Evolutionary conservation across 208 protist species (phyloP).

Genomic region (Leishmania amazonensis): DNA sequence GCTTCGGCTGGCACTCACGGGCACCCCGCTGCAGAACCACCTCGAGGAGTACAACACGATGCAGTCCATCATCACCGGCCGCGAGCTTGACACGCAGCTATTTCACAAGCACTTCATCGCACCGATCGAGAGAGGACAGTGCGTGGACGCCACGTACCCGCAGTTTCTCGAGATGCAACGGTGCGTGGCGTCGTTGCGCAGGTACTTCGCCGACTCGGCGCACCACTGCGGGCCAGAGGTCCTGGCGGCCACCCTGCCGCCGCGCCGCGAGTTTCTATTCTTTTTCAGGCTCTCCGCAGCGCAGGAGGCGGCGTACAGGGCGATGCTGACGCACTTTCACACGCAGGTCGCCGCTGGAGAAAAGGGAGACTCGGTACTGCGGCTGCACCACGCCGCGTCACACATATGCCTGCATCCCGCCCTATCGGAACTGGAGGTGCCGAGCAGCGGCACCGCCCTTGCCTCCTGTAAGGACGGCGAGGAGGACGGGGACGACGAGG

Average conservation of each 20-base stretch:
- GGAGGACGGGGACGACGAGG: conserved; percentile 15
- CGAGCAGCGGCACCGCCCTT: neutral
- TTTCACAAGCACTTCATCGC: conserved; percentile 69
- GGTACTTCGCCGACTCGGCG: conserved; percentile 62
- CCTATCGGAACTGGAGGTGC: conserved; percentile 18
- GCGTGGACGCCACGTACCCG: conserved; percentile 58
- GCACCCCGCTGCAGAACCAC: conserved; percentile 91
- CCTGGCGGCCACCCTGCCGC: conserved; percentile 65
- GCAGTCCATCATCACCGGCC: conserved; percentile 74
- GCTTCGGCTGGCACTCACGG: conserved; percentile 87
- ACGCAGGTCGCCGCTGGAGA: conserved; percentile 15
- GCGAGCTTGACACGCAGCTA: conserved; percentile 43
- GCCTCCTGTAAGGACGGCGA: neutral
- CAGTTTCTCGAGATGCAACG: conserved; percentile 84
- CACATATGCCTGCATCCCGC: conserved; percentile 77
- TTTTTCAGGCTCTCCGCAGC: conserved; percentile 58
- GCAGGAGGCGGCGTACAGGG: conserved; percentile 75
- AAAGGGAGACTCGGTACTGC: conserved; percentile 26
- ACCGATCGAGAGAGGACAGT: conserved; percentile 73
- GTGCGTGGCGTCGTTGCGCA: conserved; percentile 70
- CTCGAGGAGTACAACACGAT: conserved; percentile 92
- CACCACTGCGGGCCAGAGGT: conserved; percentile 82
- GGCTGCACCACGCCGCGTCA: conserved; percentile 71
- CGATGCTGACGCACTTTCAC: conserved; percentile 45
- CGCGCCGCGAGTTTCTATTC: conserved; percentile 67